Conservation (phyloP, 345 rosid genomes). For the Arabidopsis arenosa region DNA sequence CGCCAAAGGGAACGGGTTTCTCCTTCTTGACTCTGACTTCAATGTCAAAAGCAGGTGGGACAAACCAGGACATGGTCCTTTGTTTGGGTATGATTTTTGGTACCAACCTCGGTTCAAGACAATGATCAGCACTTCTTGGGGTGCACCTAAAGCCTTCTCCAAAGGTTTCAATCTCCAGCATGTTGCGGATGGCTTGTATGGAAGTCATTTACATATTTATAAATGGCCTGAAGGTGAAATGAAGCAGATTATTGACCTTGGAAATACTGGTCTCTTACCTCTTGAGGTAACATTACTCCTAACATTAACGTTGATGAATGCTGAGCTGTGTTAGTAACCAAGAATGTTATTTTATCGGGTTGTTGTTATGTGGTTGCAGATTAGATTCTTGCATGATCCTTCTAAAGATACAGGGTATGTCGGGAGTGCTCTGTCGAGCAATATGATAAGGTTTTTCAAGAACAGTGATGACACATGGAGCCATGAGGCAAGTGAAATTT, state of each 20-base stretch:
- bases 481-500: constrained; percentile 62
- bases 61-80: constrained; percentile 77
- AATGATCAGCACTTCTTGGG: constrained; percentile 95
- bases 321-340: neutral
- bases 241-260: constrained; percentile 85
- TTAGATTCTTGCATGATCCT: constrained; percentile 90
- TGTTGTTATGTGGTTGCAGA: constrained; percentile 48
- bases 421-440: constrained; percentile 77
- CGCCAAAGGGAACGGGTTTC: constrained; percentile 86
- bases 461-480: constrained; percentile 81
- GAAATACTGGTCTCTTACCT: constrained; percentile 72
- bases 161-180: constrained; percentile 82
- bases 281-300: constrained; percentile 60
- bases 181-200: constrained; percentile 84
- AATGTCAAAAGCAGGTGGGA: constrained; percentile 96
- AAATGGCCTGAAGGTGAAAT: constrained; percentile 89
- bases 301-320: neutral
- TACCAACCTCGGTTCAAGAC: constrained; percentile 90
- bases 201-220: constrained; percentile 78
- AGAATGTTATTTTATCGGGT: neutral
- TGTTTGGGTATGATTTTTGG: constrained; percentile 92
- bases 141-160: constrained; percentile 84
- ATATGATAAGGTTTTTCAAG: constrained; percentile 81
- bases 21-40: constrained; percentile 86
- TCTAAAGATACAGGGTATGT: constrained; percentile 73